Conservation (phyloP, 371 early-diverging fungal species). For the Chytridium lagenaria region DNA sequence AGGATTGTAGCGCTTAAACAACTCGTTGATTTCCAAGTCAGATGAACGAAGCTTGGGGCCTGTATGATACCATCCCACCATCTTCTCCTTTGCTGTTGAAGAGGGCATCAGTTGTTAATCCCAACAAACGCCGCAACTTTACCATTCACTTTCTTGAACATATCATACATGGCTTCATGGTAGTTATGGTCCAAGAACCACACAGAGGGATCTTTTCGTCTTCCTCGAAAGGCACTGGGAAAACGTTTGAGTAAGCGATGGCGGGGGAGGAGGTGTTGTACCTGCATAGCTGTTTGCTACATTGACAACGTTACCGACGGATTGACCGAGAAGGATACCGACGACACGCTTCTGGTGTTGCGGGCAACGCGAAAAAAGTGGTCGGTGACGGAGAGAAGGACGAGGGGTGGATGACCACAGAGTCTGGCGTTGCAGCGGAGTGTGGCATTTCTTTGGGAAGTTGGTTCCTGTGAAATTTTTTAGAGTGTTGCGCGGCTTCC, state of each 20-base stretch:
- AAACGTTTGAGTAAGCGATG: not conserved
- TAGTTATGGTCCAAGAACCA: slow-evolving; percentile 99
- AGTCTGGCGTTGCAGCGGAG: not conserved
- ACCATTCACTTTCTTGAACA: slow-evolving; percentile 99
- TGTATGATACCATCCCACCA: slow-evolving; percentile 99
- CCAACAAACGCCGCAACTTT: too few species aligned
- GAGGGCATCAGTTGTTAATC: too few species aligned
- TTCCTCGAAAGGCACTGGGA: slow-evolving; percentile 97
- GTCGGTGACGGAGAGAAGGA: slow-evolving; percentile 98
- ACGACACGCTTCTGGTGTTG: slow-evolving; percentile 96
- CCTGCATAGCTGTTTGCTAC: slow-evolving; percentile 99
- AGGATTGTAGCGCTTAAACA: slow-evolving; percentile 92
- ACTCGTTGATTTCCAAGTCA: slow-evolving; percentile 98
- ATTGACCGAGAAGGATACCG: slow-evolving; percentile 98
- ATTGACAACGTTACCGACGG: slow-evolving; percentile 86
- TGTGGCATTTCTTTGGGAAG: slow-evolving; percentile 1
- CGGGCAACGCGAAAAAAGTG: slow-evolving; percentile 98
- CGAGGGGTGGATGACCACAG: slow-evolving; percentile 97
- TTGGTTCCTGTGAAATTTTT: not conserved
- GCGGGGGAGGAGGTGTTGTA: slow-evolving; percentile 46
- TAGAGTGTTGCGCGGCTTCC: not conserved
- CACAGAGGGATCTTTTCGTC: slow-evolving; percentile 96
- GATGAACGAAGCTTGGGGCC: slow-evolving; percentile 97
- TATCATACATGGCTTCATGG: slow-evolving; percentile 98
- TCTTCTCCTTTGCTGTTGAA: slow-evolving; percentile 92